Evolutionary conservation across 2,329 filamentous ascomycete species (phyloP), one percentile per base, ranked within the genome.

Genomic region (Fusarium xyrophilum): DNA sequence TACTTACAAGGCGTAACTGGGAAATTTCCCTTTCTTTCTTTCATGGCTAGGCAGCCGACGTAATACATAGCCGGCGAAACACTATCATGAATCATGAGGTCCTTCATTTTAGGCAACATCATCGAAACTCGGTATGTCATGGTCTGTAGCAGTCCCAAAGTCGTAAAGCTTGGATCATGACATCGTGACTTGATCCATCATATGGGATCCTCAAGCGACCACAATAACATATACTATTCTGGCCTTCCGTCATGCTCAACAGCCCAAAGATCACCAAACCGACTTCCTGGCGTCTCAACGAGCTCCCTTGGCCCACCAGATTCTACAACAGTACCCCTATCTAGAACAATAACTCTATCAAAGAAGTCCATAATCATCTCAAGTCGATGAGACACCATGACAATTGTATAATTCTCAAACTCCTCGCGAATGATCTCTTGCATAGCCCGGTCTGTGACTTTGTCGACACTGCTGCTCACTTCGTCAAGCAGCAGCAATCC

Each of bases 321-420:
- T 65, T 86, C 84, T 1, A 83, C 80, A 15, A 86, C 74, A 27
- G 72, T 67, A 4, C 84, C 84, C 43, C 76, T 75, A n/a, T 86
- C 81, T 75, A 86, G 80, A 7, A 86, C 82, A 2, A 83, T 76
- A 17, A 87, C 81, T 8, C 77, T 75, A 55, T 86, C 83, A 64
- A 76, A 76, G 23, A 84, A 86, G 55, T 84, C 82, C 63, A 84
- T 77, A 17, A 88, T 84, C 58, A 85, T 85, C 14, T 82, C 79
- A 17, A 84, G 70, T 10, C 82, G 75, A 60, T 84, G 83, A 19
- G 79, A 80, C 3, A 84, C 79, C 76, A 81, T 82, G 38, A 84
- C 69, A 14, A 92, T 84, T 0, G 89, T 92, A 63, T 80, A 82
- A 7, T 56, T 67, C 7, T 59, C 68, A 64, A 84, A 82, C 62